Conservation (phyloP, 2,329 filamentous ascomycete species). For the Sordariomycetes sp. region DNA sequence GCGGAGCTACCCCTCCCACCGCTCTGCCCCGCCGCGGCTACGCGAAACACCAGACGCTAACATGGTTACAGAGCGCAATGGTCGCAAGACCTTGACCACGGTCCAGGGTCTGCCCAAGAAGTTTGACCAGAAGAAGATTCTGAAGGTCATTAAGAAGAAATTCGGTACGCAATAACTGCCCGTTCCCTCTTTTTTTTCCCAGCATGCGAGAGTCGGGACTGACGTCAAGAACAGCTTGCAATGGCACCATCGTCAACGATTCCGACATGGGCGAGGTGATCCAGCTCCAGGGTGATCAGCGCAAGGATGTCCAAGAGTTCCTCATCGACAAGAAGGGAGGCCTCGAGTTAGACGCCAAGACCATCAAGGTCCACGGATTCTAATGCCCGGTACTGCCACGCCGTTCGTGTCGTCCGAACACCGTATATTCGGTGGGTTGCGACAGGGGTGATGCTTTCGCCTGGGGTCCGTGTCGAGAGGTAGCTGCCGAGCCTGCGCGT, state of each 20-base stretch:
- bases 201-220: not conserved
- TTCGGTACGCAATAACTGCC: slow-evolving; percentile 54
- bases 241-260: slow-evolving; percentile 98
- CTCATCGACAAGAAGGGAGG: slow-evolving; percentile 92
- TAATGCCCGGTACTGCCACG: slow-evolving; percentile 17
- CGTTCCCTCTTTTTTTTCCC: not conserved
- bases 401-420: slow-evolving; percentile 1
- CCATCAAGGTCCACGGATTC: slow-evolving; percentile 73
- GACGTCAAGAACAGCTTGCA: slow-evolving; percentile 59
- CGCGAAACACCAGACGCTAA: slow-evolving; percentile 23
- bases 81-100: slow-evolving; percentile 99
- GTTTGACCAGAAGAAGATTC: slow-evolving; percentile 99
- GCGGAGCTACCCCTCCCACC: not conserved
- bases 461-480: slow-evolving; percentile 1
- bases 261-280: slow-evolving; percentile 98
- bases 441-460: not conserved
- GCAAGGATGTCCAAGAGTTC: slow-evolving; percentile 97
- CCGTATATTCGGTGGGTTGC: not conserved
- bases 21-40: not conserved
- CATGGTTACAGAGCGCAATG: slow-evolving; percentile 79
- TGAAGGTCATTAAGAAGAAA: slow-evolving; percentile 99
- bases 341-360: slow-evolving; percentile 88
- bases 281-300: slow-evolving; percentile 98
- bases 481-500: not conserved
- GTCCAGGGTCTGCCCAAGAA: slow-evolving; percentile 98